These are phyloP conservation scores for Strobilomyces echinocephalus DNA, from an alignment of 768 basidiomycete species.

Conservation along the genomic window DNA sequence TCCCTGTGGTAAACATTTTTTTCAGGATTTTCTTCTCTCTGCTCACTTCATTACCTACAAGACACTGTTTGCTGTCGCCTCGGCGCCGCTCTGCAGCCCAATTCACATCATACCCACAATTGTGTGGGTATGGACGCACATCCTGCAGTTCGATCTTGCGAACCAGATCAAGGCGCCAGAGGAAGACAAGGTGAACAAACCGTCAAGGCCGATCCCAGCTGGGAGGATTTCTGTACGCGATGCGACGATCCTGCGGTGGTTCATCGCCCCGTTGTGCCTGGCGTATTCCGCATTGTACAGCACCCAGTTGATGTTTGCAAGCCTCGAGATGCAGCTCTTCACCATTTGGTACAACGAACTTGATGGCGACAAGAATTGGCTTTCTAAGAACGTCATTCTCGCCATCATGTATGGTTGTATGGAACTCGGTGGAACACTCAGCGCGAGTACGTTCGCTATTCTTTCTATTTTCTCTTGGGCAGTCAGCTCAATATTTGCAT, in stretches of 20 bases:
- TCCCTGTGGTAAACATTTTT: conserved; percentile 38
- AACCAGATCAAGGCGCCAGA: conserved; percentile 41
- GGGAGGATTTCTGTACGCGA: conserved; percentile 35
- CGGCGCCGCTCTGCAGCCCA: conserved; percentile 29
- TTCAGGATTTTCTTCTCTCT: not conserved
- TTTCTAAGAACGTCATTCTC: conserved; percentile 37
- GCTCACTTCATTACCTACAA: conserved; percentile 8
- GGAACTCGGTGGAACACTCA: conserved; percentile 37
- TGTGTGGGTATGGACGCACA: conserved; percentile 44
- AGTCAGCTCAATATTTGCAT: not conserved
- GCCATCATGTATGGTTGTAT: conserved; percentile 31
- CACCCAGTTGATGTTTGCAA: conserved; percentile 28
- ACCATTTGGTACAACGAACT: conserved; percentile 39
- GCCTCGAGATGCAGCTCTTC: conserved; percentile 31
- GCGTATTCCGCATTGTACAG: conserved; percentile 33
- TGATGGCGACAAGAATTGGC: conserved; percentile 35
- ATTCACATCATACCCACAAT: conserved; percentile 26
- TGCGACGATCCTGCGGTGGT: conserved; percentile 36
- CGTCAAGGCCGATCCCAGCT: conserved; percentile 42
- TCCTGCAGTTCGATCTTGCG: conserved; percentile 40
- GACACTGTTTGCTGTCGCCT: conserved; percentile 32
- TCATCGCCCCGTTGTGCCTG: conserved; percentile 34
- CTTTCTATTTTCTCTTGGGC: too few species aligned
- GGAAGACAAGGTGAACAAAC: conserved; percentile 44
- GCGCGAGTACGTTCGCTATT: conserved; percentile 29